Evolutionary conservation across 2,329 filamentous ascomycete species (phyloP).

Genomic region (Macrophomina tecta): DNA sequence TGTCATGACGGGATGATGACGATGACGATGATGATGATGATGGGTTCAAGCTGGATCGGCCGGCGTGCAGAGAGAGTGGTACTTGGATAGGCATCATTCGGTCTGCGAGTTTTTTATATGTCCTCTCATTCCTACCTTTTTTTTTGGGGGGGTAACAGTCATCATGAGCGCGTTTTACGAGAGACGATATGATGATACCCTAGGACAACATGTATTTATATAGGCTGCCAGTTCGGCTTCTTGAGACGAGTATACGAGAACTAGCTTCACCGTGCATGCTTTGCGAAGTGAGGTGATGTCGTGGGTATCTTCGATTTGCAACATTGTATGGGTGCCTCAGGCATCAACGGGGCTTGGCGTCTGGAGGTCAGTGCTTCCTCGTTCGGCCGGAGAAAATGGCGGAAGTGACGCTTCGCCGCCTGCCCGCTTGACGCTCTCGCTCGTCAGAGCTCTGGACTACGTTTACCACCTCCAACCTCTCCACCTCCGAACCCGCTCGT

Average conservation of each 20-base stretch:
- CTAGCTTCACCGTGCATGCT: background rate
- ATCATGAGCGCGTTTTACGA: conserved; percentile 21
- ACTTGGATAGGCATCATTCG: background rate
- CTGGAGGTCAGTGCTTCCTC: background rate
- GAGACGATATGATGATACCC: conserved; percentile 27
- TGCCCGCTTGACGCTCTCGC: background rate
- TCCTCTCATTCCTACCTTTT: background rate
- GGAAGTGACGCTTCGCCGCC: conserved; percentile 15
- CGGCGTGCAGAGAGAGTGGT: background rate
- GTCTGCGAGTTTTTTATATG: background rate
- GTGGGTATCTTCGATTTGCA: background rate
- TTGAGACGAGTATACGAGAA: background rate
- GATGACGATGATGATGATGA: conserved; percentile 2
- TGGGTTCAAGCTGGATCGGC: background rate
- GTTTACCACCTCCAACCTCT: background rate
- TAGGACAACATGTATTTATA: conserved; percentile 14
- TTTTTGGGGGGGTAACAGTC: background rate
- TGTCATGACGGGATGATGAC: background rate
- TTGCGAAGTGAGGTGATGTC: background rate
- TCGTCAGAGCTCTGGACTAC: background rate
- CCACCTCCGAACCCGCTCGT: background rate
- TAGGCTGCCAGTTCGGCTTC: conserved; percentile 19
- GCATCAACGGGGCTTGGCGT: background rate
- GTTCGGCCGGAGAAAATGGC: conserved; percentile 25
- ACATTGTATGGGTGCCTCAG: background rate